Evolutionary conservation across 108 stramenopile genomes (phyloP).

Genomic region (Seminavis robusta): DNA sequence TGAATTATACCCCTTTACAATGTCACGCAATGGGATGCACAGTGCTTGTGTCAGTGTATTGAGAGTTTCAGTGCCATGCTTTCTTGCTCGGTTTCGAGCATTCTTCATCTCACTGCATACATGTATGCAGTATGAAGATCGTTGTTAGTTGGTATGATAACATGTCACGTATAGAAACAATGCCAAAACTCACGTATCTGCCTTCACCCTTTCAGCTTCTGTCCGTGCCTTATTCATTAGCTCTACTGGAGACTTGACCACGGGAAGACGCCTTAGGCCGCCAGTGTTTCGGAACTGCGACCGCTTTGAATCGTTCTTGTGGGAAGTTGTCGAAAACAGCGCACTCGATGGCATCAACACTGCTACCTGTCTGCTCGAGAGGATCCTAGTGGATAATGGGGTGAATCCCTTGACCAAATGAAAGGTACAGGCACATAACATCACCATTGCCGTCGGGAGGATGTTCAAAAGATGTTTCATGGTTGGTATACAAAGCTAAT

Average conservation of each 20-base stretch:
- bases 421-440: no score
- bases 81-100: conserved; percentile 59
- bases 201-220: conserved; percentile 28
- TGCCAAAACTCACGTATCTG: conserved; percentile 25
- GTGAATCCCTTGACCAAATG: no score
- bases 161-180: conserved; percentile 1
- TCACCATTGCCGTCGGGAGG: no score
- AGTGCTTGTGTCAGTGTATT: conserved; percentile 74
- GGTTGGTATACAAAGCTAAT: no score
- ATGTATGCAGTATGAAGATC: background rate
- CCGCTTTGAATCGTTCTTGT: no score
- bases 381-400: no score
- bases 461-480: no score
- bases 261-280: conserved; percentile 70
- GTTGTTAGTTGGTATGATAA: background rate
- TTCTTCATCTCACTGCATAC: conserved; percentile 29
- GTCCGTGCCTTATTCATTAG: conserved; percentile 60
- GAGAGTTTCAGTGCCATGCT: conserved; percentile 73
- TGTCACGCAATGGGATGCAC: conserved; percentile 78
- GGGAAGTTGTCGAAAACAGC: no score
- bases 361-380: no score
- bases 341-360: no score
- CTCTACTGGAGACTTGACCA: conserved; percentile 66
- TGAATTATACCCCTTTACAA: conserved; percentile 70
- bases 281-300: conserved; percentile 61